These are phyloP conservation scores for Skeletonema menzelii DNA, from an alignment of 108 stramenopile species.

Conservation along the genomic window DNA sequence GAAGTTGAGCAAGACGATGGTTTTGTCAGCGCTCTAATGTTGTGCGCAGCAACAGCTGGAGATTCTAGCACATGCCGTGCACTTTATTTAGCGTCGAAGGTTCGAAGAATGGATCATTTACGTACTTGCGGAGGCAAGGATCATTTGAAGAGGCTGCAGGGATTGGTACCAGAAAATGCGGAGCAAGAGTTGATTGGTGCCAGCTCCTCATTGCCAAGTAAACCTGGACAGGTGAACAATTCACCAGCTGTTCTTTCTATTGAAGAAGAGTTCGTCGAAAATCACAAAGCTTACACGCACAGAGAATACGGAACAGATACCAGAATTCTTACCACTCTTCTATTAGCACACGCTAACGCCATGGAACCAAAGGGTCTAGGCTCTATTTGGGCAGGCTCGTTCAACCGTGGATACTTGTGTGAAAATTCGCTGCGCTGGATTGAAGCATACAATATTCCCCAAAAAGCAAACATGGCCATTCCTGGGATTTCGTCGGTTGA, in stretches of 20 bases:
- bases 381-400: constrained; percentile 77
- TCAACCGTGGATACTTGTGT: constrained; percentile 75
- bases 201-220: constrained; percentile 1
- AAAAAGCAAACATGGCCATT: constrained; percentile 62
- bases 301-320: constrained; percentile 82
- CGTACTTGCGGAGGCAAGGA: constrained; percentile 70
- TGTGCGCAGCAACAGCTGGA: constrained; percentile 81
- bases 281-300: constrained; percentile 53
- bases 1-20: constrained; percentile 85
- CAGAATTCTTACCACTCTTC: constrained; percentile 58
- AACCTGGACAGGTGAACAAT: constrained; percentile 8
- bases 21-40: constrained; percentile 75
- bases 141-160: constrained; percentile 52
- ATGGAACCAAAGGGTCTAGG: constrained; percentile 72
- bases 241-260: constrained; percentile 20
- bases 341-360: constrained; percentile 72
- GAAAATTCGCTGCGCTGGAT: constrained; percentile 75
- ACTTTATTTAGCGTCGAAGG: constrained; percentile 72
- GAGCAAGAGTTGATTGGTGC: constrained; percentile 4
- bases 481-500: constrained; percentile 60
- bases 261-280: constrained; percentile 31
- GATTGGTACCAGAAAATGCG: constrained; percentile 33
- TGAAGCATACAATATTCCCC: constrained; percentile 57
- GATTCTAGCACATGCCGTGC: constrained; percentile 86
- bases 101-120: constrained; percentile 73